Conservation (phyloP, 495 filamentous ascomycete species). For the Talaromyces proteolyticus region DNA sequence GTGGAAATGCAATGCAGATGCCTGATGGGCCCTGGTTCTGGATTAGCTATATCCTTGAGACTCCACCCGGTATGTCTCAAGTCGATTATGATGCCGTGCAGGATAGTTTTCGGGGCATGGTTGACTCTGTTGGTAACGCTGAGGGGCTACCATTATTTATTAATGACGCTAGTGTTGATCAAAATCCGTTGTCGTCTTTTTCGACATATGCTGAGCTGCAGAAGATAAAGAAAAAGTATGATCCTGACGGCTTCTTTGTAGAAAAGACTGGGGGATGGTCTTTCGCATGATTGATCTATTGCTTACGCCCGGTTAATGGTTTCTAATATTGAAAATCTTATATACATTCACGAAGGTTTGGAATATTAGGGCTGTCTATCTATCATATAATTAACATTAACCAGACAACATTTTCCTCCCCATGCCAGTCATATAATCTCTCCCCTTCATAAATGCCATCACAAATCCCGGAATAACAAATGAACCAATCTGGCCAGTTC, state of each 20-base stretch:
- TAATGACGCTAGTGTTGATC: conserved; percentile 25
- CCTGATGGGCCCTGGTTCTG: conserved; percentile 30
- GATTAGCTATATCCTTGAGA: conserved; percentile 23
- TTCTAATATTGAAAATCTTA: no score
- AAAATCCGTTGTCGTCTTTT: conserved; percentile 25
- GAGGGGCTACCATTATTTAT: conserved; percentile 26
- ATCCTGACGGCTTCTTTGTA: conserved; percentile 28
- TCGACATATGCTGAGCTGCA: conserved; percentile 20
- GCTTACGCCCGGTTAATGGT: no score
- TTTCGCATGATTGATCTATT: conserved; percentile 11
- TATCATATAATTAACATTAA: not conserved
- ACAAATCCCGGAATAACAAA: conserved; percentile 36
- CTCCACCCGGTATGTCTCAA: conserved; percentile 15
- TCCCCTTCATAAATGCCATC: conserved; percentile 41
- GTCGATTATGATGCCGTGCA: conserved; percentile 22
- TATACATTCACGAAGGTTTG: no score
- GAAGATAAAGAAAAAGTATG: conserved; percentile 29
- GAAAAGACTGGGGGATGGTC: conserved; percentile 29
- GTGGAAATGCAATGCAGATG: conserved; percentile 32
- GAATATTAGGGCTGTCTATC: no score
- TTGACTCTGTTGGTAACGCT: conserved; percentile 16
- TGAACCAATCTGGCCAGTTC: conserved; percentile 44
- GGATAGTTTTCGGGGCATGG: conserved; percentile 24
- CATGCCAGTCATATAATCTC: conserved; percentile 23
- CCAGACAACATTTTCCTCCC: conserved; percentile 3